Conservation (phyloP, 768 basidiomycete species). For the Dictyophora rubrovolvata region DNA sequence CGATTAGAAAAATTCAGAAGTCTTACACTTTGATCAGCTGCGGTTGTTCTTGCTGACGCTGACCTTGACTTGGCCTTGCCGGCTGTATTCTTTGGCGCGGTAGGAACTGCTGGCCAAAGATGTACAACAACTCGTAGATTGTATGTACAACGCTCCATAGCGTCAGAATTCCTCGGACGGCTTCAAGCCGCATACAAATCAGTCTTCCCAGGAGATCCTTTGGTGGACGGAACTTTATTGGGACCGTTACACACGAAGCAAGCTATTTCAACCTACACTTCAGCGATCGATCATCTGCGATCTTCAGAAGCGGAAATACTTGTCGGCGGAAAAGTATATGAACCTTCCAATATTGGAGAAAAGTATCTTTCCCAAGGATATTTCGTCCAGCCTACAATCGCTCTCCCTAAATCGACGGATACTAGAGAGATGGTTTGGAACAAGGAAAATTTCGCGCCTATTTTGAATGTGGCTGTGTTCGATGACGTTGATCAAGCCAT, state of each 20-base stretch:
- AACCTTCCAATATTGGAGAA: slow-evolving; percentile 32
- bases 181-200: slow-evolving; percentile 66
- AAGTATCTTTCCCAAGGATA: slow-evolving; percentile 52
- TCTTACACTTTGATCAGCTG: slow-evolving; percentile 38
- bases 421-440: slow-evolving; percentile 55
- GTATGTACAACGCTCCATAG: slow-evolving; percentile 76
- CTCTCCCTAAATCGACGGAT: slow-evolving; percentile 51
- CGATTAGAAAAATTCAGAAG: neutral
- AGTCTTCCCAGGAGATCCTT: slow-evolving; percentile 77
- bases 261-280: slow-evolving; percentile 57
- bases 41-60: slow-evolving; percentile 89
- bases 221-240: slow-evolving; percentile 59
- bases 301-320: slow-evolving; percentile 66
- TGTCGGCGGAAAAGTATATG: slow-evolving; percentile 43
- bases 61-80: slow-evolving; percentile 84
- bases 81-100: slow-evolving; percentile 87
- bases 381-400: slow-evolving; percentile 84
- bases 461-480: slow-evolving; percentile 78
- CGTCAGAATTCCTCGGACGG: slow-evolving; percentile 61
- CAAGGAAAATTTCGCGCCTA: slow-evolving; percentile 81
- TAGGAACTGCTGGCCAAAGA: slow-evolving; percentile 66
- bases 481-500: slow-evolving; percentile 82
- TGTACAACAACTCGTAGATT: slow-evolving; percentile 91
- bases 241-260: slow-evolving; percentile 76
- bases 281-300: slow-evolving; percentile 51